A percentile compares a stretch with the other conserved stretches of the same genome.
Conservation (phyloP, 495 filamentous ascomycete species). For the Mycothermus thermophilus region DNA sequence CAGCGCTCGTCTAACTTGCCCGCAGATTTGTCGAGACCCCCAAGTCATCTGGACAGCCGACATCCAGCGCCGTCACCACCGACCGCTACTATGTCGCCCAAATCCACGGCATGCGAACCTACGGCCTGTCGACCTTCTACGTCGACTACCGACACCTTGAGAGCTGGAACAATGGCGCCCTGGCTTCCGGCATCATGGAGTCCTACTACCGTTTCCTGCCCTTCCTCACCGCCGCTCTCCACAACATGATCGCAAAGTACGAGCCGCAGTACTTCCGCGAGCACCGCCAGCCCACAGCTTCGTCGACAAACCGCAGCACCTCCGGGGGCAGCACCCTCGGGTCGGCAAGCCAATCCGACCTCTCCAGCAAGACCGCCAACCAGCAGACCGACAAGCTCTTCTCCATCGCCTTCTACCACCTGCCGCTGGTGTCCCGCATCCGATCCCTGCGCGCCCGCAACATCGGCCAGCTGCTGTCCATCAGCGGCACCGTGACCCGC, state of each 20-base stretch:
- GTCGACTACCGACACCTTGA: constrained; percentile 87
- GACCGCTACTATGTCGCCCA: constrained; percentile 96
- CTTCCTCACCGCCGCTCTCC: constrained; percentile 76
- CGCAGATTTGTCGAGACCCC: constrained; percentile 64
- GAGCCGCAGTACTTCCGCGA: constrained; percentile 88
- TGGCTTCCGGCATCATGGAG: constrained; percentile 71
- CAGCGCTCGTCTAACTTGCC: neutral
- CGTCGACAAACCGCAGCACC: constrained; percentile 43
- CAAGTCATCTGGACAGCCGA: constrained; percentile 53
- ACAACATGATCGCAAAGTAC: constrained; percentile 87
- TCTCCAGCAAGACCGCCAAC: constrained; percentile 60
- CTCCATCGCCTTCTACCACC: constrained; percentile 87
- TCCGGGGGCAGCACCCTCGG: constrained; percentile 53
- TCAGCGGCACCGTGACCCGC: constrained; percentile 90
- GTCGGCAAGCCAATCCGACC: constrained; percentile 49
- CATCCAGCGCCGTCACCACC: constrained; percentile 59
- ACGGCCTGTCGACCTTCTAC: constrained; percentile 87
- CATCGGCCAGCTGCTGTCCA: constrained; percentile 82
- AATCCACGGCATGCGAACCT: constrained; percentile 75
- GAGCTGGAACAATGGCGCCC: constrained; percentile 50
- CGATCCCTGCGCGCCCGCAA: constrained; percentile 80
- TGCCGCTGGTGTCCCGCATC: constrained; percentile 84
- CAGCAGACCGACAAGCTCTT: constrained; percentile 97
- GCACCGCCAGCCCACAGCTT: constrained; percentile 61
- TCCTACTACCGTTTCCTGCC: constrained; percentile 94